These are phyloP conservation scores for Poronia punctata DNA, from an alignment of 495 filamentous ascomycete species.

Conservation along the genomic window DNA sequence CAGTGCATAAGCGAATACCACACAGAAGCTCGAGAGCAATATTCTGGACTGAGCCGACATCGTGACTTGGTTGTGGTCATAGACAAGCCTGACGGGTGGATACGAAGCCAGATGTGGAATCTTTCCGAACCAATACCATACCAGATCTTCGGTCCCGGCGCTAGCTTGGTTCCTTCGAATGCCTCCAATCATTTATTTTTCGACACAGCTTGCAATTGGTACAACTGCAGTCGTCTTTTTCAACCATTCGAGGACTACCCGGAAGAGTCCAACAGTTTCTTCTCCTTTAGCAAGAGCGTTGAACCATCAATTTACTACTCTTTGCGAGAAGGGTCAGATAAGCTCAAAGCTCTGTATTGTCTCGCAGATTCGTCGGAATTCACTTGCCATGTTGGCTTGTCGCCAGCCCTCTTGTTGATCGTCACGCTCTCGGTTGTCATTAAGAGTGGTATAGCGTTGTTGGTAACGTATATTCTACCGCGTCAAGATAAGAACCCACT, in stretches of 20 bases:
- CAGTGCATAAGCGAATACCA: slow-evolving; percentile 13
- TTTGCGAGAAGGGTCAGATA: too few relatives aligned
- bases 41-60: slow-evolving; percentile 8
- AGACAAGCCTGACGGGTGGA: slow-evolving; percentile 14
- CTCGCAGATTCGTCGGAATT: slow-evolving; percentile 13
- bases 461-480: slow-evolving; percentile 24
- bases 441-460: slow-evolving; percentile 29
- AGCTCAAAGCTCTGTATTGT: slow-evolving; percentile 6
- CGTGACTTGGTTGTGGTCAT: slow-evolving; percentile 11
- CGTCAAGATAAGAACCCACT: slow-evolving; percentile 28
- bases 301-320: too few relatives aligned
- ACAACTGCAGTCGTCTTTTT: not conserved
- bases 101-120: slow-evolving; percentile 17
- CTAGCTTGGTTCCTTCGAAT: slow-evolving; percentile 9
- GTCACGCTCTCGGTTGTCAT: slow-evolving; percentile 29
- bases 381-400: slow-evolving; percentile 13
- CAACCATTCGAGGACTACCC: not conserved
- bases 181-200: slow-evolving; percentile 17
- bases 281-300: not conserved
- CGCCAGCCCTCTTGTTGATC: slow-evolving; percentile 28
- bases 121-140: slow-evolving; percentile 12
- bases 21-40: not conserved
- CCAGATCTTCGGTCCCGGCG: slow-evolving; percentile 1
- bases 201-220: slow-evolving; percentile 4
- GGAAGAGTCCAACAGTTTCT: not conserved